Conservation (phyloP, 2,329 filamentous ascomycete genomes). For the Colletotrichum camelliae region DNA sequence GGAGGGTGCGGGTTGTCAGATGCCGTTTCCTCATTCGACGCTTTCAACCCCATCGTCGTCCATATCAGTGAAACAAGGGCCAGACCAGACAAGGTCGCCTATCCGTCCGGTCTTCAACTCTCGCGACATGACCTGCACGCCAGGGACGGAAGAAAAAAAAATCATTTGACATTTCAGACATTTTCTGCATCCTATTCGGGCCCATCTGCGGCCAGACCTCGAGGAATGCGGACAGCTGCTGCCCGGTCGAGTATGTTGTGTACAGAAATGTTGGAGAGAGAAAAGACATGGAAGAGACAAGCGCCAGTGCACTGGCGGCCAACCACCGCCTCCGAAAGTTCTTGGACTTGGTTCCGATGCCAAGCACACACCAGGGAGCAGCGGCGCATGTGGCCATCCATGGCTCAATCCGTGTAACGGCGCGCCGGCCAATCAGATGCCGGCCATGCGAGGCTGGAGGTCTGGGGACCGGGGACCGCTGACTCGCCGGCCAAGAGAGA, state of each 20-base stretch:
- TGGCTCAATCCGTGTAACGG: conserved; percentile 4
- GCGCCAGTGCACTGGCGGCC: neutral
- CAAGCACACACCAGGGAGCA: conserved; percentile 6
- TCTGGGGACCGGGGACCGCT: conserved; percentile 12
- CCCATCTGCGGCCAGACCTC: neutral
- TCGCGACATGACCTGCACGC: conserved; percentile 16
- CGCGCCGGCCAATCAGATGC: neutral
- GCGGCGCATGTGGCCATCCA: conserved; percentile 17
- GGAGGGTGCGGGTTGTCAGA: conserved; percentile 16
- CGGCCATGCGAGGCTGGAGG: conserved; percentile 15
- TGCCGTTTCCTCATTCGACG: conserved; percentile 17
- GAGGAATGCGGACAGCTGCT: neutral
- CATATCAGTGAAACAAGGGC: conserved; percentile 22
- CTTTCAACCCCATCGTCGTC: neutral
- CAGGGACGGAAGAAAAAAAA: neutral
- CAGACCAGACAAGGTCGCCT: conserved; percentile 15
- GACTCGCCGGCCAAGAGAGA: conserved; percentile 19
- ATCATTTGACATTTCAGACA: neutral
- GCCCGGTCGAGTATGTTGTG: neutral
- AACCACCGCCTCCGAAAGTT: neutral
- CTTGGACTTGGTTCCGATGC: neutral
- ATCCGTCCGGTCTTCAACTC: neutral
- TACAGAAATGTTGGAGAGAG: neutral
- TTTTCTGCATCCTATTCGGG: neutral
- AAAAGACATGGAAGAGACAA: neutral